phyloP scores from a whole-genome alignment of 2,329 filamentous ascomycete genomes.

The Elsinoe fawcettii region DNA sequence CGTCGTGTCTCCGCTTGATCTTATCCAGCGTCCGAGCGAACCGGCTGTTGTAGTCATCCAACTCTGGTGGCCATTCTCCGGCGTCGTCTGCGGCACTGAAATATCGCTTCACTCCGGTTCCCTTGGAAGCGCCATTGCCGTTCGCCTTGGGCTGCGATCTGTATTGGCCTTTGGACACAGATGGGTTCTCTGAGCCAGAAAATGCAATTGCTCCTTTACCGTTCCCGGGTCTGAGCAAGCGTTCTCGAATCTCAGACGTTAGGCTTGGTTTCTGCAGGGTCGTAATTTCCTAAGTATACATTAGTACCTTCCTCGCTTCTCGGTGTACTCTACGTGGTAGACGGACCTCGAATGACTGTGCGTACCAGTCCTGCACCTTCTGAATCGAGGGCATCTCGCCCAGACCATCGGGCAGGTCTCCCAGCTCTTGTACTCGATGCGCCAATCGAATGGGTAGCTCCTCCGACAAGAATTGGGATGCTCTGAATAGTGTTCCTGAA shows the following conservation, averaged over 20 bases:
- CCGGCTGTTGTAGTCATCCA: slow-evolving; percentile 86
- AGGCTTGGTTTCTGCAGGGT: slow-evolving; percentile 71
- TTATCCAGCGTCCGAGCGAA: slow-evolving; percentile 84
- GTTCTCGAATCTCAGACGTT: slow-evolving; percentile 65
- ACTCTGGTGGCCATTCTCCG: slow-evolving; percentile 84
- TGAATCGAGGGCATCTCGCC: slow-evolving; percentile 97
- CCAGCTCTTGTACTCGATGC: slow-evolving; percentile 90
- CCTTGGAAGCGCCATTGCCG: slow-evolving; percentile 43
- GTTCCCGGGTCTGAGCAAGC: slow-evolving; percentile 61
- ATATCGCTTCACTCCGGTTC: slow-evolving; percentile 58
- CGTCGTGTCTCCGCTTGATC: slow-evolving; percentile 93
- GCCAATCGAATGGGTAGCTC: slow-evolving; percentile 94
- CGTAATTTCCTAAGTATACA: slow-evolving; percentile 69
- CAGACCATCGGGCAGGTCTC: slow-evolving; percentile 85
- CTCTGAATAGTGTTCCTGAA: slow-evolving; percentile 89
- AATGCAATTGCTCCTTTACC: slow-evolving; percentile 60
- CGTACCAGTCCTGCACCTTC: slow-evolving; percentile 96
- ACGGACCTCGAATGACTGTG: slow-evolving; percentile 94
- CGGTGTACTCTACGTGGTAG: slow-evolving; percentile 15
- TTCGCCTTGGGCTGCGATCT: slow-evolving; percentile 48
- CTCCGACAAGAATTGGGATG: slow-evolving; percentile 96
- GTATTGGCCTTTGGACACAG: slow-evolving; percentile 77
- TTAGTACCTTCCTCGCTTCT: slow-evolving; percentile 25
- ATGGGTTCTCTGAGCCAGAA: slow-evolving; percentile 81
- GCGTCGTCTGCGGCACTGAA: slow-evolving; percentile 80